Base-by-base conservation (phyloP, 164 flowering plant species). In the Protea cynaroides region DNA sequence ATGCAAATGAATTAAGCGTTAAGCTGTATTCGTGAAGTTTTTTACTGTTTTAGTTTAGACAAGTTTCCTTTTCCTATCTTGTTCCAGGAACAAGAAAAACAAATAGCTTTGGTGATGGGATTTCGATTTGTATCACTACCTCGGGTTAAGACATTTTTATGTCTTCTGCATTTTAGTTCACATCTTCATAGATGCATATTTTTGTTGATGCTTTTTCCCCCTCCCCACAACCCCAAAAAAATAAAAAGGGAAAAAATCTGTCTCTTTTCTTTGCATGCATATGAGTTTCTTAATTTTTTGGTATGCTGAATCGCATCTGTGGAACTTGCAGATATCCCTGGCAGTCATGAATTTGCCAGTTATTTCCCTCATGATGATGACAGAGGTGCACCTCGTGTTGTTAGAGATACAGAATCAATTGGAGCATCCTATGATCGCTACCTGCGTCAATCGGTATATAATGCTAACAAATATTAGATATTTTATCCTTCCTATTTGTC, bases 401-500 rank as follows among this genome's bases (percentile, higher is more conserved):
- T 71, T 25, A 83, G 85, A 76, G 94, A 86, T 63, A 74, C 82
- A 57, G 88, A 91, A 19, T 70, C 88, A 34, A 76, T 89, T 59
- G 83, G 80, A 22, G 86, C 89, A 65, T 81, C 96, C 7, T 91
- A 88, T 76, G 97, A 89, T 49, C 89, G 83, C 38, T 91, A 88
- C 66, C 76, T 91, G 37, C 97, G 84, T 9, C 80, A 71, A 56
- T 68, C 78, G 83, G 93, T 87, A 85, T 17, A 25, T 43, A 13
- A 29, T 63, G 46, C 51, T 40, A 21, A 43, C 49, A 15, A 8
- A 12, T 72, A 1, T 29, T 37, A 25, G 58, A 62, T 52, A 56
- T 24, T 0, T 12, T 17, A 36, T 15, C 1, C 46, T n/a, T 15
- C 18, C n/a, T 25, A 4, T 56, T 18, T 66, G 10, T 40, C 46